These are phyloP conservation scores for Fraxinus quadrangulata DNA, from an alignment of 257 asterid species.

Conservation along the genomic window DNA sequence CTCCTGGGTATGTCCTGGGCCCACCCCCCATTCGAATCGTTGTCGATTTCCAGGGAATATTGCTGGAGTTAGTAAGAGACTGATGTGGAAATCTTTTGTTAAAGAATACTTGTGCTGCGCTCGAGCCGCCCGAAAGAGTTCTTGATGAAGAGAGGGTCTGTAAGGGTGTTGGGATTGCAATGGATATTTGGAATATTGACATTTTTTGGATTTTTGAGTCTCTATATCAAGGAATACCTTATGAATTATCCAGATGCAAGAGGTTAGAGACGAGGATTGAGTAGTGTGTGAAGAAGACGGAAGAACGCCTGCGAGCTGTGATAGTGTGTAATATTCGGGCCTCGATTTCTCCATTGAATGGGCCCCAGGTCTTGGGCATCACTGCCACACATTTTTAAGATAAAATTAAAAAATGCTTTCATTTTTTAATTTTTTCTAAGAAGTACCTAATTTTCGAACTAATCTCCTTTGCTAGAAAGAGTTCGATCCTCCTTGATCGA, in stretches of 20 bases:
- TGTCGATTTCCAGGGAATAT: slow-evolving; percentile 36
- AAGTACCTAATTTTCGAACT: no score
- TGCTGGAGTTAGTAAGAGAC: slow-evolving; percentile 31
- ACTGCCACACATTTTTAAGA: no score
- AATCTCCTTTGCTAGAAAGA: no score
- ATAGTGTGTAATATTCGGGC: no score
- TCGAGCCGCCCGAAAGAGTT: slow-evolving; percentile 36
- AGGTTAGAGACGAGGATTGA: background rate
- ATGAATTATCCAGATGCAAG: background rate
- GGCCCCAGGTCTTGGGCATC: no score
- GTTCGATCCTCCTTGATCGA: no score
- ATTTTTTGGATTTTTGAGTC: slow-evolving; percentile 14
- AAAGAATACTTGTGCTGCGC: slow-evolving; percentile 33
- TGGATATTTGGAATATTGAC: slow-evolving; percentile 41
- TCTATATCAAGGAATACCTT: slow-evolving; percentile 1
- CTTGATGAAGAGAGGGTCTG: slow-evolving; percentile 48
- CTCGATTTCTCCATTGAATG: no score
- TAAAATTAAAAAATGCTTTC: no score
- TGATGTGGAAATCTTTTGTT: slow-evolving; percentile 41
- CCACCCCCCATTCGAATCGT: slow-evolving; percentile 97
- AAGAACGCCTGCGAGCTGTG: no score
- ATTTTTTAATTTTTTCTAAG: no score
- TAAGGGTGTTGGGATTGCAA: slow-evolving; percentile 36
- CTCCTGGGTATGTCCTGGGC: slow-evolving; percentile 96
- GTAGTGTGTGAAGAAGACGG: background rate